A percentile compares a stretch with the other conserved stretches of the same genome.
These are phyloP conservation scores for Xenosphaeropsis pyriputrescens DNA, from an alignment of 2,329 filamentous ascomycete species.

Conservation along the genomic window DNA sequence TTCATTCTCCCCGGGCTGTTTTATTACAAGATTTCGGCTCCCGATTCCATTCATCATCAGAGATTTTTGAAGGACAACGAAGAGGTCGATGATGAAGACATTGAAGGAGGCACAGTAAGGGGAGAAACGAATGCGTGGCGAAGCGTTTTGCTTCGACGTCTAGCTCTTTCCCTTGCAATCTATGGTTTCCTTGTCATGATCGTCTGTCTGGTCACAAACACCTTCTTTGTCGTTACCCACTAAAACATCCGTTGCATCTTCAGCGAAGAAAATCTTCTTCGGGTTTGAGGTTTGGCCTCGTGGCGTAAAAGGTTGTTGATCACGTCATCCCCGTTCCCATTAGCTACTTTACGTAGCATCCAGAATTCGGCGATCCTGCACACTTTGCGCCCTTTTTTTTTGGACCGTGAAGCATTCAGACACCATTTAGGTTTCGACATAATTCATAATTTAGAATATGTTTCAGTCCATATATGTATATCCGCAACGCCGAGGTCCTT, in stretches of 20 bases:
- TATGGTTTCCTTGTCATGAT: conserved; percentile 86
- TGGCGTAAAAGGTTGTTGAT: too few relatives aligned
- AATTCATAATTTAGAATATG: too few relatives aligned
- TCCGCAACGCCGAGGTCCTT: too few relatives aligned
- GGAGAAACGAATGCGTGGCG: conserved; percentile 31
- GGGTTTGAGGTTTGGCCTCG: neutral
- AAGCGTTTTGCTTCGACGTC: conserved; percentile 49
- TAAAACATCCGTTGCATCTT: neutral
- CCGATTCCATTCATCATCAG: conserved; percentile 76
- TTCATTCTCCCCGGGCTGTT: conserved; percentile 95
- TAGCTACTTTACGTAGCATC: too few relatives aligned
- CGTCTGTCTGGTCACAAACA: conserved; percentile 73
- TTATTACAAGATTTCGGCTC: conserved; percentile 95
- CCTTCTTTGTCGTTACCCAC: conserved; percentile 46
- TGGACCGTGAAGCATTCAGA: too few relatives aligned
- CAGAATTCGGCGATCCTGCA: too few relatives aligned
- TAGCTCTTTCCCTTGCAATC: conserved; percentile 61
- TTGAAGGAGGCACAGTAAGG: conserved; percentile 27
- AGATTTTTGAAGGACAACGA: conserved; percentile 59
- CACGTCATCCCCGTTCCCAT: too few relatives aligned
- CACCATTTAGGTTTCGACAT: too few relatives aligned
- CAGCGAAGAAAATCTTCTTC: too few relatives aligned
- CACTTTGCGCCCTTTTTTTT: too few relatives aligned
- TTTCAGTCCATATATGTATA: too few relatives aligned
- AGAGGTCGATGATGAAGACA: conserved; percentile 64